phyloP scores from a whole-genome alignment of 1,139 yeast genomes.

The Nakaseomyces nivariensis region DNA sequence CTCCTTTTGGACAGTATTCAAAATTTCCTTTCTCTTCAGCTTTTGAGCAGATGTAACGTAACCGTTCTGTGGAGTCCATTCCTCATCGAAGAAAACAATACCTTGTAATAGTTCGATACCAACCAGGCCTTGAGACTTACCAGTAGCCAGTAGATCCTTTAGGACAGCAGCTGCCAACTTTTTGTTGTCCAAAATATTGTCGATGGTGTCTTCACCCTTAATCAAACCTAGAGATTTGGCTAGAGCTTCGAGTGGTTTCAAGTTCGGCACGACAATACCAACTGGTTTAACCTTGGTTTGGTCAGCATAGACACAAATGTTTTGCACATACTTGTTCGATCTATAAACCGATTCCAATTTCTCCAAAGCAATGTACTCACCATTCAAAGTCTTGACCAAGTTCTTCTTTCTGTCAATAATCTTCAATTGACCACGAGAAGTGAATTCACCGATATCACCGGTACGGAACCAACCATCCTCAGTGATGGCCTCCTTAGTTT shows the following conservation, averaged over 20 bases:
- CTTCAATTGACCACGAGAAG: constrained; percentile 63
- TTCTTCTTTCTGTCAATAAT: constrained; percentile 94
- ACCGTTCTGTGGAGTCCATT: constrained; percentile 98
- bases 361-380: constrained; percentile 96
- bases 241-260: constrained; percentile 50
- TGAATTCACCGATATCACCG: constrained; percentile 97
- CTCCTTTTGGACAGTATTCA: constrained; percentile 42
- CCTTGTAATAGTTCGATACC: constrained; percentile 85
- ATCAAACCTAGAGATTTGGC: constrained; percentile 46
- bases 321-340: constrained; percentile 64
- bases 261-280: constrained; percentile 82
- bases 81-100: constrained; percentile 70
- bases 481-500: constrained; percentile 68
- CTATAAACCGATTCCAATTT: constrained; percentile 81
- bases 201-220: constrained; percentile 41
- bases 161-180: constrained; percentile 48
- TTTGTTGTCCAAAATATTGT: constrained; percentile 46
- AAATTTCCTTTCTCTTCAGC: constrained; percentile 86
- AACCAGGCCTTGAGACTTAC: constrained; percentile 64
- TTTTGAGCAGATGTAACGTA: constrained; percentile 93
- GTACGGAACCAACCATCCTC: constrained; percentile 84
- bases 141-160: constrained; percentile 60
- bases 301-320: constrained; percentile 92
- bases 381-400: constrained; percentile 88
- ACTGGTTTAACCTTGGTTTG: constrained; percentile 77